Evolutionary conservation across 495 filamentous ascomycete species (phyloP), one percentile per base, ranked within the genome.

Genomic region (Bombardia bombarda): DNA sequence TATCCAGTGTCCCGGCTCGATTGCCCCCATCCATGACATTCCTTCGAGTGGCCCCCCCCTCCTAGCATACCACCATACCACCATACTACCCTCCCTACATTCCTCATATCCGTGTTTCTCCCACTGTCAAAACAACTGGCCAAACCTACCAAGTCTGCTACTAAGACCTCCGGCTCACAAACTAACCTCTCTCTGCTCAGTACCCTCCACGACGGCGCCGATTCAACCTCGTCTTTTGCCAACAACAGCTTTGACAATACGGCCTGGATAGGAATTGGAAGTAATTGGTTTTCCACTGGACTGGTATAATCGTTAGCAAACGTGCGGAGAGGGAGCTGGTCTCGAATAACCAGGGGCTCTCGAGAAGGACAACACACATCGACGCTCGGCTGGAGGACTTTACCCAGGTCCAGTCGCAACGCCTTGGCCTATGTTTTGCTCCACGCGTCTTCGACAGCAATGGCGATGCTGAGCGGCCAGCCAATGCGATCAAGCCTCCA

Each of bases 401-500:
- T 35, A 42, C 38, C 45, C 19, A 22, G 36, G 28, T 39, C 41
- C 42, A 37, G 38, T 34, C 38, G 19, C 35, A 7, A 34, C 30
- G 23, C 3, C 20, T 16, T 39, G 35, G 58, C 64, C 40, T 61
- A 73, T 73, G 69, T 57, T 68, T 54, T 32, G 52, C 55, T 43
- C 43, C 38, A 49, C 36, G 34, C 24, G 23, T 38, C 36, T 22
- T 41, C 38, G 47, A 35, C 62, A 63, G 62, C 66, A 61, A 64
- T 57, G 66, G 68, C 69, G 56, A 74, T 65, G 70, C 68, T 70
- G 61, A 73, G 64, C 46, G 66, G 71, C 45, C 60, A 69, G 42
- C 56, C 61, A 30, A 55, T 62, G 60, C 74, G 75, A 62, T 63
- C 73, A 40, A 82, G 76, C 69, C 63, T 79, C 31, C 76, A 82